Evolutionary conservation across 306 rosid genomes (phyloP).

Genomic region (Dalbergia oliveri): DNA sequence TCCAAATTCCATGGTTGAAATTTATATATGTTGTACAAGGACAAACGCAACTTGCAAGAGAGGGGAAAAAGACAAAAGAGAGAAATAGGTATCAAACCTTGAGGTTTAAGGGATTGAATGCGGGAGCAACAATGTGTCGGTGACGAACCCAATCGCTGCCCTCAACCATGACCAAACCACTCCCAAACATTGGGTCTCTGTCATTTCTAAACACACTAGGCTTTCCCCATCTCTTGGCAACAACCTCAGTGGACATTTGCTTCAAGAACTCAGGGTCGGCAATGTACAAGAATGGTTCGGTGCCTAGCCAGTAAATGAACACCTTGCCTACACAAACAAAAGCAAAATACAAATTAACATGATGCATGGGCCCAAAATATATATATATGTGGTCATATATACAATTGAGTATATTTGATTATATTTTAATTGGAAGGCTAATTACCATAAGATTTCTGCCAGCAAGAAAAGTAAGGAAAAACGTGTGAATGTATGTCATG

Average conservation of each 20-base stretch:
- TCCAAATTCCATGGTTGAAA: neutral
- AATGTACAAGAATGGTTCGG: constrained; percentile 83
- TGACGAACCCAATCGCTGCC: constrained; percentile 86
- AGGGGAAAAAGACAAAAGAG: neutral
- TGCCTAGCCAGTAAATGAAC: constrained; percentile 83
- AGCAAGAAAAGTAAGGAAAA: constrained; percentile 74
- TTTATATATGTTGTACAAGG: neutral
- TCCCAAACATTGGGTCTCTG: constrained; percentile 87
- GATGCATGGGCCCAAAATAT: too few species aligned
- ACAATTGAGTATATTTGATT: neutral
- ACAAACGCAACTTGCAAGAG: neutral
- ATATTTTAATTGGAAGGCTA: neutral
- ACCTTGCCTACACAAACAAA: constrained; percentile 64
- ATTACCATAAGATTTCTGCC: constrained; percentile 78
- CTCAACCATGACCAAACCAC: constrained; percentile 79
- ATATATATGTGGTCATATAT: too few species aligned
- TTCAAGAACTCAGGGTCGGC: constrained; percentile 77
- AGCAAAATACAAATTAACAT: too few species aligned
- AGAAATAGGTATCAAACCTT: constrained; percentile 54
- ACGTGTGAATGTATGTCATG: constrained; percentile 79
- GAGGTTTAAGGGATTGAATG: constrained; percentile 73
- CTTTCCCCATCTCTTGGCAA: constrained; percentile 86
- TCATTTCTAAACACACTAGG: constrained; percentile 79
- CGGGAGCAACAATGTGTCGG: constrained; percentile 78
- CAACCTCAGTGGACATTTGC: constrained; percentile 68